These are phyloP conservation scores for Termitomyces eurrhizus DNA, from an alignment of 768 basidiomycete species.

Conservation along the genomic window DNA sequence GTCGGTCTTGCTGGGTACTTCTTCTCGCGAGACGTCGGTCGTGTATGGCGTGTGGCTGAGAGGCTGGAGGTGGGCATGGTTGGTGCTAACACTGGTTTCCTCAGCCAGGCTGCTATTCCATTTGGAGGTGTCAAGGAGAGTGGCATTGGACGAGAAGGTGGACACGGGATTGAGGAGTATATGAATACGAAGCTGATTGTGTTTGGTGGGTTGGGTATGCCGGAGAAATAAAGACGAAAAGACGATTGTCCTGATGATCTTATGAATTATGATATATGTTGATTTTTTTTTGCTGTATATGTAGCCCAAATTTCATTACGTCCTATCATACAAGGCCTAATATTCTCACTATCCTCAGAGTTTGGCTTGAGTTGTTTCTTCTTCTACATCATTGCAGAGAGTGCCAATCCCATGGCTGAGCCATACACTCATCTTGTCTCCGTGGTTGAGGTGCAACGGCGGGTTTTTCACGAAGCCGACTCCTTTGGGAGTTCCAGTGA, in stretches of 20 bases:
- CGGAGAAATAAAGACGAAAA: conserved; percentile 4
- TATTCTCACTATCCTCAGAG: conserved; percentile 27
- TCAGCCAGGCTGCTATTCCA: conserved; percentile 78
- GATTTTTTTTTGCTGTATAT: background rate
- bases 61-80: conserved; percentile 92
- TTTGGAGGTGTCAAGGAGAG: conserved; percentile 94
- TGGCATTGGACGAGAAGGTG: conserved; percentile 79
- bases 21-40: conserved; percentile 78
- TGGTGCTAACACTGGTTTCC: conserved; percentile 74
- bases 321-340: background rate
- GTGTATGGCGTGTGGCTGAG: conserved; percentile 94
- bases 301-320: background rate
- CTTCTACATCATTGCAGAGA: conserved; percentile 71
- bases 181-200: conserved; percentile 78
- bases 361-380: conserved; percentile 50
- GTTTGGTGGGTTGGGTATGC: conserved; percentile 60
- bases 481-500: conserved; percentile 81
- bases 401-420: conserved; percentile 75
- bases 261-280: conserved; percentile 5
- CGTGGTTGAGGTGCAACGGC: conserved; percentile 64
- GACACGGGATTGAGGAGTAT: conserved; percentile 89
- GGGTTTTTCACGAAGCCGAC: conserved; percentile 79
- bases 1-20: conserved; percentile 95
- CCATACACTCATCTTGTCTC: conserved; percentile 68
- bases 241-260: background rate